phyloP scores from a whole-genome alignment of 768 basidiomycete genomes.

The Tulasnella sp. region DNA sequence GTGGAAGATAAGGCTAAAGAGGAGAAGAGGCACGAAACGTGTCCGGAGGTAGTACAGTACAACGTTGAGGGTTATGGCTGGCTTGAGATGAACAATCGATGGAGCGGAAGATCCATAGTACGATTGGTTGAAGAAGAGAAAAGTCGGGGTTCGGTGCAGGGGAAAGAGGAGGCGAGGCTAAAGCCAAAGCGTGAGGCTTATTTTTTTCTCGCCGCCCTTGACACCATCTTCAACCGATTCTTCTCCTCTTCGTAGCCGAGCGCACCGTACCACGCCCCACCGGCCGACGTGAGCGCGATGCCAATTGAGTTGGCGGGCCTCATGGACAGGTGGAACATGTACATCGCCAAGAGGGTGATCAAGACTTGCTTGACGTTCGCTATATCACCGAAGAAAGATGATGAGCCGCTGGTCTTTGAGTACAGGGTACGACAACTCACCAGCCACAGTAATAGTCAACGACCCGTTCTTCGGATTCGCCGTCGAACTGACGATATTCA shows the following conservation, averaged over 20 bases:
- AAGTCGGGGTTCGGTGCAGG: no score
- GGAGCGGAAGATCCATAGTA: no score
- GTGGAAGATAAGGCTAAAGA: no score
- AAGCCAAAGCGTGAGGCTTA: no score
- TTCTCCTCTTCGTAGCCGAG: conserved; percentile 51
- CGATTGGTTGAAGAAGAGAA: no score
- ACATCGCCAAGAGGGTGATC: conserved; percentile 79
- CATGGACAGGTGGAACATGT: conserved; percentile 79
- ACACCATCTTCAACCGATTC: background rate
- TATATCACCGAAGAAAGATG: conserved; percentile 34
- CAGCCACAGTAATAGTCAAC: conserved; percentile 86
- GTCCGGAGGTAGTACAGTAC: no score
- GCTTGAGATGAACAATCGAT: no score
- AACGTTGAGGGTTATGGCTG: no score
- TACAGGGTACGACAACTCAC: conserved; percentile 45
- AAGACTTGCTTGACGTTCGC: conserved; percentile 92
- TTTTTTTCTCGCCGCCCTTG: background rate
- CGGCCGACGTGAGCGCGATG: conserved; percentile 75
- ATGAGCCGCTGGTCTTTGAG: background rate
- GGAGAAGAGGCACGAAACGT: no score
- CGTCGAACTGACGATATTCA: conserved; percentile 92
- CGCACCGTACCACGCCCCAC: conserved; percentile 76
- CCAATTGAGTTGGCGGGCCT: conserved; percentile 76
- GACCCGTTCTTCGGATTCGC: conserved; percentile 92
- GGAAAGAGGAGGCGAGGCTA: no score